phyloP scores from a whole-genome alignment of 495 filamentous ascomycete genomes.

The Aspergillus egyptiacus region DNA sequence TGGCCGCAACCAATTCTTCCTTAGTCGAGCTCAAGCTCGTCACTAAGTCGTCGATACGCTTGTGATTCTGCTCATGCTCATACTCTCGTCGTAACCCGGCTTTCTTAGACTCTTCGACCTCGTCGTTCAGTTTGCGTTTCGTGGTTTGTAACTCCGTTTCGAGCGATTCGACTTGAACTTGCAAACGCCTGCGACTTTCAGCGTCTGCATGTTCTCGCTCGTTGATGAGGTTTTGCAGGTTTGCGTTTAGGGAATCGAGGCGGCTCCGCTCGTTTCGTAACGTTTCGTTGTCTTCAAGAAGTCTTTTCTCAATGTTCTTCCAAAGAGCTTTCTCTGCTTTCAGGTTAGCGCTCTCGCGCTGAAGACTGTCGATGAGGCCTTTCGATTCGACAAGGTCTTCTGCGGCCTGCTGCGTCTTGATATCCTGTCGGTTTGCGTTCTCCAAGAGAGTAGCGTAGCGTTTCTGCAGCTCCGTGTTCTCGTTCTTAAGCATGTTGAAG shows the following conservation, averaged over 20 bases:
- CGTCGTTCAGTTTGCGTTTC: conserved; percentile 78
- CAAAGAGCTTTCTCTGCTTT: conserved; percentile 88
- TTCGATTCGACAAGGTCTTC: conserved; percentile 89
- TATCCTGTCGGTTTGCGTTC: conserved; percentile 78
- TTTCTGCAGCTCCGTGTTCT: conserved; percentile 80
- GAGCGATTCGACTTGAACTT: conserved; percentile 66
- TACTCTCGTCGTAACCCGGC: conserved; percentile 75
- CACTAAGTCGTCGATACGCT: conserved; percentile 82
- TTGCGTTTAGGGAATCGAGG: conserved; percentile 71
- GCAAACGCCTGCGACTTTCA: conserved; percentile 71
- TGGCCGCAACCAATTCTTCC: conserved; percentile 75
- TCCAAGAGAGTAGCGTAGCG: conserved; percentile 69
- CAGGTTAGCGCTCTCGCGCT: conserved; percentile 83
- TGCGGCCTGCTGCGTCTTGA: conserved; percentile 81
- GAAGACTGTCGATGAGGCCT: conserved; percentile 75
- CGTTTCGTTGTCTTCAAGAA: conserved; percentile 77
- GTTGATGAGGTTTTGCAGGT: conserved; percentile 78
- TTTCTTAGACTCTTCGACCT: conserved; percentile 77
- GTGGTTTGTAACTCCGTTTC: conserved; percentile 70
- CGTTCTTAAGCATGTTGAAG: conserved; percentile 70
- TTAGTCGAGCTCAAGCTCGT: conserved; percentile 68
- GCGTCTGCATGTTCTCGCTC: conserved; percentile 82
- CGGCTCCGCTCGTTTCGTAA: conserved; percentile 76
- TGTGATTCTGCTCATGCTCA: conserved; percentile 77
- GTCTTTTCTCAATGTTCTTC: conserved; percentile 83